Base-by-base conservation (phyloP, 2,329 filamentous ascomycete species). In the Acephala macrosclerotiorum region DNA sequence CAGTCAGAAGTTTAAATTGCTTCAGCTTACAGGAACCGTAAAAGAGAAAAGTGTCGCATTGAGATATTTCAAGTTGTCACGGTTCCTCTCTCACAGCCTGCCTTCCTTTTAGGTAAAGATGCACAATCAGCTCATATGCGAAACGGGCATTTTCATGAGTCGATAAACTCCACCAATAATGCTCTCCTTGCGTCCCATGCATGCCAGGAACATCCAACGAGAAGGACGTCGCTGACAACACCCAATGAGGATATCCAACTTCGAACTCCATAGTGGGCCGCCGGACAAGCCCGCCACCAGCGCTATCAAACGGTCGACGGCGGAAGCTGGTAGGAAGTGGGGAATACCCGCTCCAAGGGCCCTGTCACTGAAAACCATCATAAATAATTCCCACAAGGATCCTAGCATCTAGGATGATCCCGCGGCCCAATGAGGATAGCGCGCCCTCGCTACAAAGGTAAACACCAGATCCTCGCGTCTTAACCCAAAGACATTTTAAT, bases 41-140 rank as follows among this genome's bases (percentile, higher is more conserved):
- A 22, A 22, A 51, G 47, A 29, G 22, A 51, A 29, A 26, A 26
- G 47, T 51, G 25, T 12, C 22, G 47, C 47, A 14, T 4, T 11
- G 22, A 6, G 47, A 29, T 51, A 51, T 51, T 29, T 29, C 47
- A 51, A 51, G 47, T 20, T 25, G 20, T 22, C 45, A 20, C 18
- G 5, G 18, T 22, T 49, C 4, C 20, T 49, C 5, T 49, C 45
- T 12, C 20, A 11, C 7, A 22, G 20, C 11, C 20, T 8, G 8
- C 20, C n/a, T 49, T 25, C 45, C 6, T 25, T 9, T 49, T 11
- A 18, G 45, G 45, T 11, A 22, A 49, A 6, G 45, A 49, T 49
- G 18, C 45, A 49, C 45, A 49, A 49, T 49, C 45, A 22, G 45
- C 45, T 49, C 45, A 49, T 25, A 22, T 18, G 38, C 38, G 38